Conservation (phyloP, 768 basidiomycete genomes). For the Amanita rimosa region DNA sequence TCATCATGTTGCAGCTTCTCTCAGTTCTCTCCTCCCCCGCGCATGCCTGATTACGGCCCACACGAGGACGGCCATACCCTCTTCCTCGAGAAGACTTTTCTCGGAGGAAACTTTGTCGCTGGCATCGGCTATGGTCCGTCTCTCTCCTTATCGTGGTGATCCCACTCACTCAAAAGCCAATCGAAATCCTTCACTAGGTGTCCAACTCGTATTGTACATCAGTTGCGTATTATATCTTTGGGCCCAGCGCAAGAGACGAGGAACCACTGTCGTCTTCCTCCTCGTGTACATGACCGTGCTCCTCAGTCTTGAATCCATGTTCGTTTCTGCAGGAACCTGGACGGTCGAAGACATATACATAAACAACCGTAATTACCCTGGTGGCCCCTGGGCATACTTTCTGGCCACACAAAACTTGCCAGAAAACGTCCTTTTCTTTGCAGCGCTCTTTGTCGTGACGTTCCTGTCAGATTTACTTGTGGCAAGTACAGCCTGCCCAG, state of each 20-base stretch:
- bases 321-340: constrained; percentile 26
- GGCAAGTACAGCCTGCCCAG: constrained; percentile 27
- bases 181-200: constrained; percentile 16
- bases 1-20: background rate
- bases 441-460: constrained; percentile 32
- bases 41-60: constrained; percentile 19
- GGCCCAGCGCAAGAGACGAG: constrained; percentile 14
- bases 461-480: constrained; percentile 30
- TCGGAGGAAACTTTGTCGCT: constrained; percentile 29
- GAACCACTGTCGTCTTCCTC: constrained; percentile 2
- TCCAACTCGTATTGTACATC: constrained; percentile 21
- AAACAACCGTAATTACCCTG: constrained; percentile 29
- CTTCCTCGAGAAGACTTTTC: constrained; percentile 26
- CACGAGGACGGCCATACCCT: constrained; percentile 19
- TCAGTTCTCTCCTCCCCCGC: background rate
- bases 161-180: too few relatives aligned
- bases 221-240: background rate
- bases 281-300: constrained; percentile 29
- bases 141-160: background rate
- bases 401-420: constrained; percentile 24
- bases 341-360: constrained; percentile 31
- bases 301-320: constrained; percentile 26
- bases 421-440: constrained; percentile 28
- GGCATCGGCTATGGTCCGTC: constrained; percentile 29
- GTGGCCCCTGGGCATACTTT: constrained; percentile 35